Evolutionary conservation across 2,329 filamentous ascomycete species (phyloP).

Genomic region (Beauveria rudraprayagi): DNA sequence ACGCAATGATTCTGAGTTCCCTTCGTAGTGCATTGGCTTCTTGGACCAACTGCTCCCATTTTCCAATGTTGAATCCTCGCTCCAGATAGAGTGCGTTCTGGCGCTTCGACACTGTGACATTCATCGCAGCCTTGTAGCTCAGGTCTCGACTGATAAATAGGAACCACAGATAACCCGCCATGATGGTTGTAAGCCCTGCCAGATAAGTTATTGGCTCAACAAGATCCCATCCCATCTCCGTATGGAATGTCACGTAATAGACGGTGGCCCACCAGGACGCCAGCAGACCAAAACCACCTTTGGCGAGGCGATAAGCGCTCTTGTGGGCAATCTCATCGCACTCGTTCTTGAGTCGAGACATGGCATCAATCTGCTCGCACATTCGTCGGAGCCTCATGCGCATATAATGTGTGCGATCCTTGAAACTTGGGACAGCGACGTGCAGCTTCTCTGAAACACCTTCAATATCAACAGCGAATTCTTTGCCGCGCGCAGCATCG

Average conservation of each 20-base stretch:
- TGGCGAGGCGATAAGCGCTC: constrained; percentile 69
- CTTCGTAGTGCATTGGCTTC: constrained; percentile 69
- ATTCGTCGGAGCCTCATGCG: constrained; percentile 67
- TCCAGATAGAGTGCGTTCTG: constrained; percentile 69
- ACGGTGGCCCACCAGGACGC: constrained; percentile 75
- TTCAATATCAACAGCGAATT: constrained; percentile 79
- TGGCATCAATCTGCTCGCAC: constrained; percentile 56
- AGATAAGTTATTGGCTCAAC: constrained; percentile 90
- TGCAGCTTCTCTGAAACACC: constrained; percentile 57
- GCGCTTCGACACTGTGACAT: constrained; percentile 72
- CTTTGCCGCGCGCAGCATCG: constrained; percentile 74
- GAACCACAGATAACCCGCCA: constrained; percentile 90
- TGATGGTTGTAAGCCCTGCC: constrained; percentile 75
- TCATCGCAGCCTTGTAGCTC: constrained; percentile 77
- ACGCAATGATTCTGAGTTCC: constrained; percentile 73
- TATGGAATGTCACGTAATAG: constrained; percentile 64
- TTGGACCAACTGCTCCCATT: constrained; percentile 72
- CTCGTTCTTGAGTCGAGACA: constrained; percentile 69
- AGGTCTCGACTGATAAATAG: constrained; percentile 86
- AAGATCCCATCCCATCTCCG: constrained; percentile 78
- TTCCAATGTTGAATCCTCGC: constrained; percentile 64
- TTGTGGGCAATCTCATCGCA: constrained; percentile 73
- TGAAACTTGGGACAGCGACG: constrained; percentile 78
- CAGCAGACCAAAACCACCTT: constrained; percentile 68
- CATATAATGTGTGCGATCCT: constrained; percentile 84